These are phyloP conservation scores for Zelonia costaricensis DNA, from an alignment of 208 protist genomes.

Conservation along the genomic window DNA sequence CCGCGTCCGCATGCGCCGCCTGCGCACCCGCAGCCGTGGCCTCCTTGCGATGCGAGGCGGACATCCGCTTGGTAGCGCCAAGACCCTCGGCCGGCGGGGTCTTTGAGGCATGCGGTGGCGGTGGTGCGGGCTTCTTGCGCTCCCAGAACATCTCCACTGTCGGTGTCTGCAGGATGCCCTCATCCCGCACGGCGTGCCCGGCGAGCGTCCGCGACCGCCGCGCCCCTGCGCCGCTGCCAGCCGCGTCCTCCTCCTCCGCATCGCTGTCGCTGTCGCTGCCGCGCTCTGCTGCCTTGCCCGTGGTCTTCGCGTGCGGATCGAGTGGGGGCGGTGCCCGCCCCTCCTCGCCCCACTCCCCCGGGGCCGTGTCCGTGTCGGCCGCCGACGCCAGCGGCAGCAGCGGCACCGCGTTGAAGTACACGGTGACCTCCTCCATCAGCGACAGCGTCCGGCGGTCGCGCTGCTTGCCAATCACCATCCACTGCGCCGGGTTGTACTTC, in stretches of 20 bases:
- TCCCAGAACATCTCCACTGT: slow-evolving; percentile 68
- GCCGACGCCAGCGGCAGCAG: slow-evolving; percentile 31
- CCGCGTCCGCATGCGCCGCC: slow-evolving; percentile 3
- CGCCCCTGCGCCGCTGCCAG: not conserved
- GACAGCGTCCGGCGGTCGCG: slow-evolving; percentile 66
- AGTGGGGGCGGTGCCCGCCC: not conserved
- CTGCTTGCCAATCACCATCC: slow-evolving; percentile 83
- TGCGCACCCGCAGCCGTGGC: not conserved
- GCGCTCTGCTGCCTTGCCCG: not conserved
- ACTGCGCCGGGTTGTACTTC: slow-evolving; percentile 60
- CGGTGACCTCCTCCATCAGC: slow-evolving; percentile 60
- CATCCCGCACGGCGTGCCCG: slow-evolving; percentile 35
- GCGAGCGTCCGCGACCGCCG: slow-evolving; percentile 9
- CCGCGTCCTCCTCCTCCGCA: not conserved
- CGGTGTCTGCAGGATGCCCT: slow-evolving; percentile 52
- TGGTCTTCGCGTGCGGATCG: not conserved
- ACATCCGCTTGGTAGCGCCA: not conserved
- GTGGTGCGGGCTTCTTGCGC: slow-evolving; percentile 7
- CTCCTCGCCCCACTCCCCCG: not conserved
- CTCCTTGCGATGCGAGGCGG: no score
- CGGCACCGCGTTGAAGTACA: slow-evolving; percentile 78
- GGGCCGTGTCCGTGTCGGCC: not conserved
- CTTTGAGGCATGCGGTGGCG: not conserved
- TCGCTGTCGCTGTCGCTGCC: not conserved
- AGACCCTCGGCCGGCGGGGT: not conserved